phyloP scores from a whole-genome alignment of 108 stramenopile genomes.

The Cyclotella choctawhatcheeana region DNA sequence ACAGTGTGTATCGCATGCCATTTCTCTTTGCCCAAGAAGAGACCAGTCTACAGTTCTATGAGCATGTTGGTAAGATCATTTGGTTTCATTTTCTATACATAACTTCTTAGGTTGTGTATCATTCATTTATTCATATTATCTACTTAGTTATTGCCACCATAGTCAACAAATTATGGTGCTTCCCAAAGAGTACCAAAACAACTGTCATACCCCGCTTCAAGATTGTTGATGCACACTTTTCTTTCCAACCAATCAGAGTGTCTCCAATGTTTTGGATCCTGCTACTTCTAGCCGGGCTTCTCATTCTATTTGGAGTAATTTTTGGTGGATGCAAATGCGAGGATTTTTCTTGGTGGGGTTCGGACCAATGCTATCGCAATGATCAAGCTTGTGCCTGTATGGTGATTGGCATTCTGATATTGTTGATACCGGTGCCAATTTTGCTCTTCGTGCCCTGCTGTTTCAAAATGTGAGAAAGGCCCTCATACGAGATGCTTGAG shows the following conservation, averaged over 20 bases:
- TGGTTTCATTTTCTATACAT: neutral
- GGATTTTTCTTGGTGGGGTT: neutral
- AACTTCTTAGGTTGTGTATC: neutral
- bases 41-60: constrained; percentile 28
- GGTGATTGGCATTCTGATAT: constrained; percentile 20
- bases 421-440: constrained; percentile 16
- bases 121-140: neutral
- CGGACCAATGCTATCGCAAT: neutral
- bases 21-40: constrained; percentile 4
- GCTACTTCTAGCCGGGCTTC: constrained; percentile 1
- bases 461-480: constrained; percentile 16
- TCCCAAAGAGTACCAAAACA: constrained; percentile 21
- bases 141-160: constrained; percentile 35
- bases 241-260: constrained; percentile 16
- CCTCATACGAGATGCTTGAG: too few relatives aligned
- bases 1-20: constrained; percentile 13
- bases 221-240: constrained; percentile 28
- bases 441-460: constrained; percentile 22
- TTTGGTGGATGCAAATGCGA: constrained; percentile 13
- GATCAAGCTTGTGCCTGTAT: constrained; percentile 16
- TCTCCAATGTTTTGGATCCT: constrained; percentile 1
- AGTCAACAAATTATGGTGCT: constrained; percentile 36
- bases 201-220: constrained; percentile 43
- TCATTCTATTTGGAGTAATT: constrained; percentile 16
- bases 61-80: constrained; percentile 5